Percentiles rank a stretch among this genome's conserved stretches.
Evolutionary conservation across 805 yeast genomes (phyloP).

Genomic region (Lachancea nothofagi): DNA sequence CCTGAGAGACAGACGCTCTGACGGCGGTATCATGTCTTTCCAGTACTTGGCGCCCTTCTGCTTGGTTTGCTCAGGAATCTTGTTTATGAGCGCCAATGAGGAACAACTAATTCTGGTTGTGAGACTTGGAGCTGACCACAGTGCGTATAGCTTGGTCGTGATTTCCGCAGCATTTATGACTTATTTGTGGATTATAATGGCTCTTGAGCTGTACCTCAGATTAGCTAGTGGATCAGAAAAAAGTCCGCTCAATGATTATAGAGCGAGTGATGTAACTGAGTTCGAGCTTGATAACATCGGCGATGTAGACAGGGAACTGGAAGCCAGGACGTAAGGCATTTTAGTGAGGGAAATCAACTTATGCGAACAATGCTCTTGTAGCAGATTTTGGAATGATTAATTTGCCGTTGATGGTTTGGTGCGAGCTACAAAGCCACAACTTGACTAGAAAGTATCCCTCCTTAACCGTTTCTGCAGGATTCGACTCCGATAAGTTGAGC

Average conservation of each 20-base stretch:
- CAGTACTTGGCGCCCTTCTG: slow-evolving; percentile 86
- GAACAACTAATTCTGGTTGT: slow-evolving; percentile 72
- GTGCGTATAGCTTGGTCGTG: slow-evolving; percentile 70
- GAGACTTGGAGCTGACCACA: slow-evolving; percentile 75
- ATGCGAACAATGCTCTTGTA: not conserved
- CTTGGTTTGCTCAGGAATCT: slow-evolving; percentile 67
- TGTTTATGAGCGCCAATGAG: slow-evolving; percentile 91
- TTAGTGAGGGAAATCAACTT: not conserved
- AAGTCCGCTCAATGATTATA: not conserved
- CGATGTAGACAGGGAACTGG: not conserved
- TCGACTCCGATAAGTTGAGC: no score
- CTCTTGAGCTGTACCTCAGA: slow-evolving; percentile 53
- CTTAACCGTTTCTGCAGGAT: no score
- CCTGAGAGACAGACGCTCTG: slow-evolving; percentile 52
- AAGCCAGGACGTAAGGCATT: not conserved
- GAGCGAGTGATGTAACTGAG: slow-evolving; percentile 2
- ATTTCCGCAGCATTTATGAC: slow-evolving; percentile 69
- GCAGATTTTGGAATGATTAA: no score
- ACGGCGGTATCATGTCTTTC: slow-evolving; percentile 54
- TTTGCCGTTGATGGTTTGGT: no score
- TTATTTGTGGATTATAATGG: slow-evolving; percentile 57
- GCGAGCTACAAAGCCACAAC: no score
- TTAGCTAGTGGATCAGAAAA: not conserved
- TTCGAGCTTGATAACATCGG: slow-evolving; percentile 6
- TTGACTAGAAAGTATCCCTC: no score